Evolutionary conservation across 2,329 filamentous ascomycete genomes (phyloP).

Genomic region (Pleurostoma richardsiae): DNA sequence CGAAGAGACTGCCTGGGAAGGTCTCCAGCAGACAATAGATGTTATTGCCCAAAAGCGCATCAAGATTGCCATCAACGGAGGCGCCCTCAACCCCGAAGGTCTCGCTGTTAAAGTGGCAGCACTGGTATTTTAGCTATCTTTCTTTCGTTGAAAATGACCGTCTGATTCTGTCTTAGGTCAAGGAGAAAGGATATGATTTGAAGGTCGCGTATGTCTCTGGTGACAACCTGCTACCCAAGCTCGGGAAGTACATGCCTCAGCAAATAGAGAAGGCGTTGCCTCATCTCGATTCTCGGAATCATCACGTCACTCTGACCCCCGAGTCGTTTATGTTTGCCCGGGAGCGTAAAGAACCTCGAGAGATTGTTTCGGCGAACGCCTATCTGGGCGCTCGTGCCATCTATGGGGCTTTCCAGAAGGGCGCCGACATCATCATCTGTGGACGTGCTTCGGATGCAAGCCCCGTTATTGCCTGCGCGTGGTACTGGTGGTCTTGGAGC

Average conservation of each 20-base stretch:
- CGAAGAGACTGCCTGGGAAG: background rate
- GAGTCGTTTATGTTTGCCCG: too few species aligned
- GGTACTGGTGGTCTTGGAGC: conserved; percentile 43
- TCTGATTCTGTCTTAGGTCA: background rate
- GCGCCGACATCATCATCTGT: conserved; percentile 31
- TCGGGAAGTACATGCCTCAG: background rate
- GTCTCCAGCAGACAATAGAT: background rate
- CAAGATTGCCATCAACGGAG: background rate
- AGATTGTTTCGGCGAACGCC: conserved; percentile 3
- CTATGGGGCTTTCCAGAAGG: conserved; percentile 22
- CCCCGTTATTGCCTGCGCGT: conserved; percentile 40
- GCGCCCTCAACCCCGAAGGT: background rate
- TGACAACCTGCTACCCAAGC: background rate
- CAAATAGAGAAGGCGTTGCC: background rate
- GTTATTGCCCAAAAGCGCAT: background rate
- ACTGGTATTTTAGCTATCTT: too few species aligned
- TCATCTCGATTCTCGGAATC: background rate
- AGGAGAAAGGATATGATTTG: background rate
- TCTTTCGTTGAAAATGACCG: too few species aligned
- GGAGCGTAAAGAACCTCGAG: too few species aligned
- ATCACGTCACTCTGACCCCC: background rate
- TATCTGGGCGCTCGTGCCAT: conserved; percentile 39
- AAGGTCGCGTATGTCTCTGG: background rate
- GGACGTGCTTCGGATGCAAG: conserved; percentile 31
- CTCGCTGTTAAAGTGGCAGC: background rate